phyloP scores from a whole-genome alignment of 352 stramenopile genomes.

The Pythium aphanidermatum region DNA sequence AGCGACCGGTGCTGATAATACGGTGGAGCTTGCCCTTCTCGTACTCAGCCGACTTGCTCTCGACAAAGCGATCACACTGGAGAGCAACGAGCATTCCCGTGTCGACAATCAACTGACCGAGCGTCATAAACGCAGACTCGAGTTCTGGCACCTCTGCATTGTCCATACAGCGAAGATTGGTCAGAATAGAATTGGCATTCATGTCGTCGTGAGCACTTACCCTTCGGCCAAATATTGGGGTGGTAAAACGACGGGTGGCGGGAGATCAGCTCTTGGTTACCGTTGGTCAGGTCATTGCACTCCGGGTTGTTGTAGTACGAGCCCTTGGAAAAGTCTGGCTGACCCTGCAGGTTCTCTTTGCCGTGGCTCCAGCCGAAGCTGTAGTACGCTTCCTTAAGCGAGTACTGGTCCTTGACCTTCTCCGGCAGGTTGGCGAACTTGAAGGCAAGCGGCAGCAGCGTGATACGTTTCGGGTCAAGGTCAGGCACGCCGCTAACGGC shows the following conservation, averaged over 20 bases:
- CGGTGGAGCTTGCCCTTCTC: constrained; percentile 76
- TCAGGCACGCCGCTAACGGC: constrained; percentile 83
- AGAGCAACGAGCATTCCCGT: constrained; percentile 88
- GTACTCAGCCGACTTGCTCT: constrained; percentile 66
- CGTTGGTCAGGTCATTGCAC: constrained; percentile 74
- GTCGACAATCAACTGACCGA: constrained; percentile 90
- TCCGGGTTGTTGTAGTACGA: constrained; percentile 98
- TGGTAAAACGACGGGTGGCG: constrained; percentile 90
- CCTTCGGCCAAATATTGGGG: constrained; percentile 85
- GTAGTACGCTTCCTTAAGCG: constrained; percentile 88
- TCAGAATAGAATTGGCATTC: too few relatives aligned
- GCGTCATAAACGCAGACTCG: constrained; percentile 86
- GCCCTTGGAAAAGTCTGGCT: constrained; percentile 92
- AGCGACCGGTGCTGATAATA: constrained; percentile 86
- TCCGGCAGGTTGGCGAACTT: constrained; percentile 73
- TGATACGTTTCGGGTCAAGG: constrained; percentile 59
- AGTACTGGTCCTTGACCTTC: constrained; percentile 73
- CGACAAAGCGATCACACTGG: constrained; percentile 91
- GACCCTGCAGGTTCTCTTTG: constrained; percentile 93
- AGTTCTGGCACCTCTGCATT: constrained; percentile 67
- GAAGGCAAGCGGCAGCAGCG: constrained; percentile 85
- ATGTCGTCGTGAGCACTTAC: constrained; percentile 3
- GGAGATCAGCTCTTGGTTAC: constrained; percentile 67
- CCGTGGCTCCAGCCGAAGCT: constrained; percentile 95
- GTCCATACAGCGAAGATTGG: too few relatives aligned